Evolutionary conservation across 2,329 filamentous ascomycete species (phyloP).

Genomic region (Nothomitra cinnamomea): DNA sequence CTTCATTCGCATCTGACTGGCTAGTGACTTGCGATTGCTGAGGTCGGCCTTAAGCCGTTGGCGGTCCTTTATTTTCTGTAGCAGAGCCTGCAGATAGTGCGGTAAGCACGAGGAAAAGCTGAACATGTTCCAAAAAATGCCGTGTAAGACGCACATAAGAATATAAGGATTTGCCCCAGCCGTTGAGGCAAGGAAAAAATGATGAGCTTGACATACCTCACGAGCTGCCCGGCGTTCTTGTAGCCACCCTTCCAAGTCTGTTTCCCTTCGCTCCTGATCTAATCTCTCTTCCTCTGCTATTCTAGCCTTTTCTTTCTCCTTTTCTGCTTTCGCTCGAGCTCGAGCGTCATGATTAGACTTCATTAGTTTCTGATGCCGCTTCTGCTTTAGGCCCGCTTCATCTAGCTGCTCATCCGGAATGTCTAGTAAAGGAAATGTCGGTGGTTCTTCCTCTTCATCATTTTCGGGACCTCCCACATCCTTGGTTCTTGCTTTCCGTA

Average conservation of each 20-base stretch:
- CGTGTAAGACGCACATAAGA: background rate
- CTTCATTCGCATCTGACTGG: constrained; percentile 96
- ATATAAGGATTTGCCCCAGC: too few relatives aligned
- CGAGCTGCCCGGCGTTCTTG: constrained; percentile 62
- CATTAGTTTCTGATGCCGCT: constrained; percentile 78
- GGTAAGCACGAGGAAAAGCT: background rate
- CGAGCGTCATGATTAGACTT: constrained; percentile 92
- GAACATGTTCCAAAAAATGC: background rate
- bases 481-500: constrained; percentile 80
- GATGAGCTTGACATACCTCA: constrained; percentile 22
- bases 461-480: constrained; percentile 72
- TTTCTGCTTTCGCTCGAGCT: constrained; percentile 86
- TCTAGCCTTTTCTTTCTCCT: constrained; percentile 79
- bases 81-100: constrained; percentile 36
- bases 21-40: constrained; percentile 89
- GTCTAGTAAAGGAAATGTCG: constrained; percentile 77
- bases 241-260: constrained; percentile 74
- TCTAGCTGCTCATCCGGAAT: constrained; percentile 84
- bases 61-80: constrained; percentile 78
- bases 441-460: constrained; percentile 60
- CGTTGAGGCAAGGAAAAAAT: background rate
- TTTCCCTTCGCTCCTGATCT: constrained; percentile 69
- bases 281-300: constrained; percentile 66
- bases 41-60: constrained; percentile 87
- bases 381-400: constrained; percentile 78